These are phyloP conservation scores for Viola odorata DNA, from an alignment of 345 rosid genomes.

Conservation along the genomic window DNA sequence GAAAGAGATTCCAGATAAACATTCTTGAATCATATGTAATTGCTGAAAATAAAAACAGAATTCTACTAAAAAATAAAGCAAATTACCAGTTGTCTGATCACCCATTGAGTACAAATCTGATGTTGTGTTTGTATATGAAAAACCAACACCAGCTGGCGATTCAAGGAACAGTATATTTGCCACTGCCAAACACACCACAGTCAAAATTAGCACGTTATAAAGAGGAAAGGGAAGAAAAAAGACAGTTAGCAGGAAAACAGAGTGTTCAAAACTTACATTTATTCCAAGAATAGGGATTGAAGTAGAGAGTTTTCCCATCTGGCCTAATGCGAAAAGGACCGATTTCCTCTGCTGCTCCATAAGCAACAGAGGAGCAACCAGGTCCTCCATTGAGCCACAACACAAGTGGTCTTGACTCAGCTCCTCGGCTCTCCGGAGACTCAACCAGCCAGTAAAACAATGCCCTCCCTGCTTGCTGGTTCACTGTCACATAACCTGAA, in stretches of 20 bases:
- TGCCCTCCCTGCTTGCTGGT: slow-evolving; percentile 78
- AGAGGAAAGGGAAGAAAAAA: background rate
- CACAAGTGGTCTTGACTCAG: slow-evolving; percentile 73
- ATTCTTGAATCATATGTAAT: background rate
- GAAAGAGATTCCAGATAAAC: slow-evolving; percentile 8
- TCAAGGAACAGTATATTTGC: slow-evolving; percentile 89
- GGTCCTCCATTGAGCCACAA: slow-evolving; percentile 97
- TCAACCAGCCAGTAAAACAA: slow-evolving; percentile 90
- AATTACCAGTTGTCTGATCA: slow-evolving; percentile 80
- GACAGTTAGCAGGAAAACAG: background rate
- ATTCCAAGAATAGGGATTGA: slow-evolving; percentile 81
- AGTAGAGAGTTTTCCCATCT: slow-evolving; percentile 69
- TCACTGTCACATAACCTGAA: slow-evolving; percentile 81
- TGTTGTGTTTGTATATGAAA: slow-evolving; percentile 77
- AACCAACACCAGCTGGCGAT: slow-evolving; percentile 97
- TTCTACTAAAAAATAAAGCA: background rate
- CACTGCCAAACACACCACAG: slow-evolving; percentile 41
- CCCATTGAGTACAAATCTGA: slow-evolving; percentile 80
- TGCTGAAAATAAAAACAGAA: background rate
- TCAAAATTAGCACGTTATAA: background rate
- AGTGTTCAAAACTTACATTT: slow-evolving; percentile 29
- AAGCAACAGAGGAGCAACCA: slow-evolving; percentile 88
- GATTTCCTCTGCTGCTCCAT: slow-evolving; percentile 78
- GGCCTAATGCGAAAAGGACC: slow-evolving; percentile 77
- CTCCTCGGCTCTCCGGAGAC: slow-evolving; percentile 49